Percentiles rank a stretch among this genome's conserved stretches.
These are phyloP conservation scores for Scheffersomyces stipitis DNA, from an alignment of 805 yeast species.

Conservation along the genomic window DNA sequence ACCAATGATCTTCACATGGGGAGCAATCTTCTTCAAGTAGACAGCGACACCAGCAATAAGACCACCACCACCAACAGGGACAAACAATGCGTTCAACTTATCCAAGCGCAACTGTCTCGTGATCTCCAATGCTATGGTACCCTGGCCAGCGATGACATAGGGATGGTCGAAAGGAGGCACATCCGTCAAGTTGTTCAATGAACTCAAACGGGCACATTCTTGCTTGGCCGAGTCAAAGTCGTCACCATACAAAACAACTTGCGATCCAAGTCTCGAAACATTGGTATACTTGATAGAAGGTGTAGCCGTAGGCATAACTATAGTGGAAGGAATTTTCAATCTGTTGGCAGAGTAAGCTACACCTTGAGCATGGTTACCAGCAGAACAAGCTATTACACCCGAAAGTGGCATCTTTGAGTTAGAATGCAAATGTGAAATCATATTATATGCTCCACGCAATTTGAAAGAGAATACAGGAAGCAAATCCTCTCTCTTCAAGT, in stretches of 20 bases:
- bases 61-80: constrained; percentile 98
- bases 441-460: constrained; percentile 95
- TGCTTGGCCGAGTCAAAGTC: constrained; percentile 94
- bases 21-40: constrained; percentile 91
- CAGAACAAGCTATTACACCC: constrained; percentile 97
- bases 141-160: constrained; percentile 97
- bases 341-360: constrained; percentile 90
- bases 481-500: constrained; percentile 87
- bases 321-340: constrained; percentile 88
- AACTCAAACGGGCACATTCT: constrained; percentile 75
- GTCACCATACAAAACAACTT: constrained; percentile 89
- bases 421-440: constrained; percentile 84
- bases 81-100: constrained; percentile 80
- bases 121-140: constrained; percentile 92
- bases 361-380: constrained; percentile 99
- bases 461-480: constrained; percentile 95
- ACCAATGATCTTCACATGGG: constrained; percentile 94
- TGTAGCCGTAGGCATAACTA: constrained; percentile 97
- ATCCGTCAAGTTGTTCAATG: constrained; percentile 72
- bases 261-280: constrained; percentile 89
- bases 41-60: constrained; percentile 87
- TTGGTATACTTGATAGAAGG: constrained; percentile 93
- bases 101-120: constrained; percentile 80
- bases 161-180: constrained; percentile 99
- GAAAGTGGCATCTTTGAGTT: constrained; percentile 54